Evolutionary conservation across 768 basidiomycete species (phyloP), one percentile per base, ranked within the genome.

Genomic region (Suillus luteus): DNA sequence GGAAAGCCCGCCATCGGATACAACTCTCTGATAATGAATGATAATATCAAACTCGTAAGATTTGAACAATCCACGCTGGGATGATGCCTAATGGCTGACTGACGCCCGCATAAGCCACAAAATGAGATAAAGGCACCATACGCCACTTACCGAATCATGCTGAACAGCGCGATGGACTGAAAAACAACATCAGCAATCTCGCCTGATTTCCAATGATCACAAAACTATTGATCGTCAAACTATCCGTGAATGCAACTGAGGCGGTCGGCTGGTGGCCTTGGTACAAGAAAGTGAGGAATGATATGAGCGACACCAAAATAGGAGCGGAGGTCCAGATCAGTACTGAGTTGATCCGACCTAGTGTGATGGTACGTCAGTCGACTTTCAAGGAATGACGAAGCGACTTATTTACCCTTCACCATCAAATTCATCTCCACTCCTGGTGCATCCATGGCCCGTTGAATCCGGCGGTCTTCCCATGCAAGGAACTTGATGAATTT

Each of bases 171-270:
- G 41, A 97, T 90, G 0, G 93, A 81, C 85, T 89, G 58, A 2
- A 22, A 62, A 27, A 44, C 4, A 24, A 58, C 33, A 44, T 65
- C 38, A 41, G 37, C 24, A 33, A 59, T 22, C 43, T 15, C 58
- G 41, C 40, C 41, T 19, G 62, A 15, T 19, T 14, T 8, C 40
- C 11, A 27, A 22, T 15, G 27, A 51, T 35, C 9, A 8, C 35
- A 27, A 27, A 27, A 27, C 27, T 27, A 27, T 27, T 27, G 27
- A 27, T 27, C 27, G 27, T 27, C 24, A 33, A 33, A 78, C 85
- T 41, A 49, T 88, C 89, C 51, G 95, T 96, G 72, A 96, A 96
- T 0, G 96, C 95, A 19, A 86, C 82, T 10, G 89, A 82, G 55
- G 95, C 81, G 0, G 92, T 90, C 55, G 97, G 73, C 71, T 92